phyloP scores from a whole-genome alignment of 306 rosid genomes.

The Sophora flavescens region DNA sequence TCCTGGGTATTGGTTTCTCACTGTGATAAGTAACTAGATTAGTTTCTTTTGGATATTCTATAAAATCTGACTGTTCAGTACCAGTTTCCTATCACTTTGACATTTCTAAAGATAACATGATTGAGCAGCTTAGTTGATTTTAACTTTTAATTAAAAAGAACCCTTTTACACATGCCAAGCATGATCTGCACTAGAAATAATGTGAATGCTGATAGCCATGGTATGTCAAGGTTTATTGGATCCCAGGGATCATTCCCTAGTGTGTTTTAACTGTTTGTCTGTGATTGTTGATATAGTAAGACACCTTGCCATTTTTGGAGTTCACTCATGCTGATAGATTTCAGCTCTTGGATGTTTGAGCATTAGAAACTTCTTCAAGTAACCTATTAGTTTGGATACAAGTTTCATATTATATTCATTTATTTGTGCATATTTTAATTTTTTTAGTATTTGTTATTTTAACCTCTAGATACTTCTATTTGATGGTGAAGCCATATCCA shows the following conservation, averaged over 20 bases:
- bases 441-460: neutral
- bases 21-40: no score
- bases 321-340: conserved; percentile 16
- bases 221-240: conserved; percentile 17
- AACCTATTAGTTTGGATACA: conserved; percentile 2
- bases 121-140: conserved; percentile 33
- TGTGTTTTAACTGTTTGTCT: conserved; percentile 27
- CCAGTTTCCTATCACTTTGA: neutral
- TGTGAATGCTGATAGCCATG: neutral
- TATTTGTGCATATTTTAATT: conserved; percentile 16
- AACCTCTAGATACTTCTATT: conserved; percentile 2
- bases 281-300: conserved; percentile 23
- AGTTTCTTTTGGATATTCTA: no score
- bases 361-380: conserved; percentile 1
- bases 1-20: no score
- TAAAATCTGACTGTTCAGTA: no score
- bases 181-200: conserved; percentile 25
- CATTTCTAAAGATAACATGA: neutral
- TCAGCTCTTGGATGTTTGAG: neutral
- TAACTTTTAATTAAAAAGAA: neutral
- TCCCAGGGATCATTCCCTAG: neutral
- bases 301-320: conserved; percentile 1
- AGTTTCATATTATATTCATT: conserved; percentile 11
- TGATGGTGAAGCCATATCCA: conserved; percentile 16
- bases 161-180: neutral